Conservation (phyloP, 371 early-diverging fungal genomes). For the Amoeboaphelidium occidentale region DNA sequence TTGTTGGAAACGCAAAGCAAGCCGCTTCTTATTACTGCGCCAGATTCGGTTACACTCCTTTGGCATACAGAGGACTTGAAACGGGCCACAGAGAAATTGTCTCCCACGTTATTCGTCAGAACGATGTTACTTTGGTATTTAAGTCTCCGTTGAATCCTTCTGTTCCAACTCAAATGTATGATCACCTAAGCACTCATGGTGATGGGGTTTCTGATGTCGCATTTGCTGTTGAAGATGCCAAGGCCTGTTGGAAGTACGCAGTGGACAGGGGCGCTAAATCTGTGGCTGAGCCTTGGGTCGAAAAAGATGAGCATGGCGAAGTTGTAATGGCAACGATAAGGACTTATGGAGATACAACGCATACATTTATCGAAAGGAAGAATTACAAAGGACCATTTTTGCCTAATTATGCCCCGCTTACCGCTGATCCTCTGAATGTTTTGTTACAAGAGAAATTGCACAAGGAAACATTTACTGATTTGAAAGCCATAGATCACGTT, state of each 20-base stretch:
- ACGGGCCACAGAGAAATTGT: slow-evolving; percentile 68
- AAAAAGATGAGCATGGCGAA: slow-evolving; percentile 53
- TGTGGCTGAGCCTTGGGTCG: slow-evolving; percentile 54
- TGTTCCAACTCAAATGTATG: slow-evolving; percentile 31
- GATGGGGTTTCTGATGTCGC: slow-evolving; percentile 88
- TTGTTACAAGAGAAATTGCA: slow-evolving; percentile 20
- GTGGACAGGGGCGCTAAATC: slow-evolving; percentile 61
- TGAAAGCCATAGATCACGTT: slow-evolving; percentile 64
- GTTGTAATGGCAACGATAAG: slow-evolving; percentile 75
- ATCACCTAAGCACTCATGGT: slow-evolving; percentile 54
- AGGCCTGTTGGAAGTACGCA: slow-evolving; percentile 43
- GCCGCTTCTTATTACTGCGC: slow-evolving; percentile 75
- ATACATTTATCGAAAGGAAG: slow-evolving; percentile 70
- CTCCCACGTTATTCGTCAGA: slow-evolving; percentile 60
- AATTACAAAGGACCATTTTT: slow-evolving; percentile 65
- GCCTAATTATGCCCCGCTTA: slow-evolving; percentile 38
- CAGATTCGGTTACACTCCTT: slow-evolving; percentile 65
- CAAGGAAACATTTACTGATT: slow-evolving; percentile 14
- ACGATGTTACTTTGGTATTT: slow-evolving; percentile 60
- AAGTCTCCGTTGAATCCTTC: slow-evolving; percentile 72
- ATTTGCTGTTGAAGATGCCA: slow-evolving; percentile 66
- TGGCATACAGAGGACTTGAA: slow-evolving; percentile 85
- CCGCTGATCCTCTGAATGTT: slow-evolving; percentile 36
- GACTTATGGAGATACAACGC: slow-evolving; percentile 78
- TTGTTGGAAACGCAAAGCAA: slow-evolving; percentile 74